A percentile compares a stretch with the other conserved stretches of the same genome.
Conservation (phyloP, 2,329 filamentous ascomycete genomes). For the Claviceps africana region DNA sequence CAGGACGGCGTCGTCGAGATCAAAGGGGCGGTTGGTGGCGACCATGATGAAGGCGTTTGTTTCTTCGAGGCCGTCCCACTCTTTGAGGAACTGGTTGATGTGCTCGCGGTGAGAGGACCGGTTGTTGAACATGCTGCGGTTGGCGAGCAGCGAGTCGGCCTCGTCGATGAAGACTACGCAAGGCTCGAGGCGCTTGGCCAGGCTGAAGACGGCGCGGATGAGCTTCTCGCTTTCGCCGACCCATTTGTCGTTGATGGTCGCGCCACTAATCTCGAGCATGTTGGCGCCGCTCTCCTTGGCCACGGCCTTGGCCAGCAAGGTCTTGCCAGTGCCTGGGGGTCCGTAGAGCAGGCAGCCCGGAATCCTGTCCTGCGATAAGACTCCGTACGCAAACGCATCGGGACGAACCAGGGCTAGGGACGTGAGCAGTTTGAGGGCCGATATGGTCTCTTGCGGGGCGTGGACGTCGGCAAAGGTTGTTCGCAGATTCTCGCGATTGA, state of each 20-base stretch:
- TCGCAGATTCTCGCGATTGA: constrained; percentile 67
- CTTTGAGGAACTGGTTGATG: constrained; percentile 90
- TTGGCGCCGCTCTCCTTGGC: constrained; percentile 55
- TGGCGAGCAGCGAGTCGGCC: constrained; percentile 81
- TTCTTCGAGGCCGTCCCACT: constrained; percentile 85
- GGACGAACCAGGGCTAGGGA: constrained; percentile 75
- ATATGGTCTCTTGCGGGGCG: constrained; percentile 66
- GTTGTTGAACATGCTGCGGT: constrained; percentile 51
- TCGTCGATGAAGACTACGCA: constrained; percentile 96
- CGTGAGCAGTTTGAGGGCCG: constrained; percentile 78
- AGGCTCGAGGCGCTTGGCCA: constrained; percentile 82
- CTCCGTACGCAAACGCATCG: constrained; percentile 91
- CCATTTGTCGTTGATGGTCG: constrained; percentile 90
- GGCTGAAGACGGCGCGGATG: constrained; percentile 76
- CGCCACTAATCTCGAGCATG: constrained; percentile 78
- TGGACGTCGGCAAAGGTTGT: constrained; percentile 84
- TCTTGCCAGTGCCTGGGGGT: constrained; percentile 69
- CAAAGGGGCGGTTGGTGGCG: constrained; percentile 88
- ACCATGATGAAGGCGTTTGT: constrained; percentile 94
- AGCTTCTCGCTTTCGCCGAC: constrained; percentile 96
- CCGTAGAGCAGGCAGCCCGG: constrained; percentile 81
- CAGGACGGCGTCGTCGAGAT: constrained; percentile 78
- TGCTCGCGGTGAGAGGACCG: constrained; percentile 69
- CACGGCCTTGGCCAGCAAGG: constrained; percentile 53
- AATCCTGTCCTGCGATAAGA: constrained; percentile 80